Base-by-base conservation (phyloP, 2,329 filamentous ascomycete species). In the Talaromyces sp. region DNA sequence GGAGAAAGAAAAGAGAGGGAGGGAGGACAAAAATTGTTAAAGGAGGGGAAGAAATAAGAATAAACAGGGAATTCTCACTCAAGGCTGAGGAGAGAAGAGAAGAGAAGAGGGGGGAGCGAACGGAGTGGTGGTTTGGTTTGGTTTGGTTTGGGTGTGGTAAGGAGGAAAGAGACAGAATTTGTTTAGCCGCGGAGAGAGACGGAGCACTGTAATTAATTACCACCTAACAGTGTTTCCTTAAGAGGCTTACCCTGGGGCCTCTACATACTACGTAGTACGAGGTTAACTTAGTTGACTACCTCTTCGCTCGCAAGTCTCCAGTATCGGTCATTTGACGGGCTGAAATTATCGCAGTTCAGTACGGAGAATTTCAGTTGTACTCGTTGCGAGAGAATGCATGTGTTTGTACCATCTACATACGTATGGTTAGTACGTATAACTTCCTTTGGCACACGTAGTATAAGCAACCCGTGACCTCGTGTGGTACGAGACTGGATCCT, bases 1-100 rank as follows among this genome's bases (percentile, higher is more conserved):
- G 67, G 70, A 69, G 70, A 71, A 70, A 66, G 68, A 67, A 54
- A 41, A 50, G 57, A 41, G 22, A 57, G 45, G 31, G 37, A 57
- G 13, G 45, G 52, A 37, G 60, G 37, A 50, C 19, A 5, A 66
- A 69, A 67, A 69, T 62, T 68, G 67, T 22, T 24, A 57, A 61
- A 45, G 33, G 54, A 45, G 41, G 45, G 62, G 39, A 61, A 52
- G 43, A 62, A 58, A 39, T 27, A 59, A 60, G 63, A 47, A 56
- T 24, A 66, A 43, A 48, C 52, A 43, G 47, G 60, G 43, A 33
- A 39, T 56, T 62, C 47, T 62, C 43, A 50, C 19, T 45, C 61
- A 31, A 63, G 61, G 61, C 61, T 63, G 61, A 62, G 59, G 16
- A 27, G 56, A 47, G 52, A 62, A 65, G 52, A 62, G 59, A 47